phyloP scores from a whole-genome alignment of 495 filamentous ascomycete genomes.

The Staphylotrichum tortipilum region DNA sequence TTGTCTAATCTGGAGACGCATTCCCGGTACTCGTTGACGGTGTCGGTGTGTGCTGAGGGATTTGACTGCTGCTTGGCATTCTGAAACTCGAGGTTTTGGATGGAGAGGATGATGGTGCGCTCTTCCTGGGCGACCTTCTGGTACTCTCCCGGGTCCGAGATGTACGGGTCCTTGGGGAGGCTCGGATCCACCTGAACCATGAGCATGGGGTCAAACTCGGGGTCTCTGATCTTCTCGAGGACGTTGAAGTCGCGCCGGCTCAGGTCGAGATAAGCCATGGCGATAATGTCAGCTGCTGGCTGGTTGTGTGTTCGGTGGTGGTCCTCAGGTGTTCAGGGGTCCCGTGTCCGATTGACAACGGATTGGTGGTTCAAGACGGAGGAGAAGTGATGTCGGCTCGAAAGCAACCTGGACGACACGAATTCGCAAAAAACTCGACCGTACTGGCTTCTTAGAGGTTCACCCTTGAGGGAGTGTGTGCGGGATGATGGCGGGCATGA shows the following conservation, averaged over 20 bases:
- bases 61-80: constrained; percentile 31
- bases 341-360: not conserved
- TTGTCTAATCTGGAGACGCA: constrained; percentile 38
- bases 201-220: constrained; percentile 54
- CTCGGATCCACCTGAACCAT: constrained; percentile 45
- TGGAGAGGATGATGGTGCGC: constrained; percentile 39
- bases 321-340: not conserved
- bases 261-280: constrained; percentile 46
- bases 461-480: not conserved
- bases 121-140: constrained; percentile 34
- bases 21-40: constrained; percentile 30
- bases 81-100: constrained; percentile 42
- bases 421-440: no score
- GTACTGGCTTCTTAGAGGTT: no score
- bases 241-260: constrained; percentile 62
- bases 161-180: constrained; percentile 54
- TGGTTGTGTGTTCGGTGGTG: not conserved
- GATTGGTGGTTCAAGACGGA: not conserved
- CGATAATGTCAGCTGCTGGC: constrained; percentile 12
- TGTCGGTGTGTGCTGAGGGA: constrained; percentile 11
- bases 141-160: constrained; percentile 31
- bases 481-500: not conserved
- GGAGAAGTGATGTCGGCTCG: not conserved
- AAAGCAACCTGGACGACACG: not conserved
- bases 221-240: constrained; percentile 71